Evolutionary conservation across 768 basidiomycete species (phyloP), one percentile per base, ranked within the genome.

Genomic region (Pholiota microspora): DNA sequence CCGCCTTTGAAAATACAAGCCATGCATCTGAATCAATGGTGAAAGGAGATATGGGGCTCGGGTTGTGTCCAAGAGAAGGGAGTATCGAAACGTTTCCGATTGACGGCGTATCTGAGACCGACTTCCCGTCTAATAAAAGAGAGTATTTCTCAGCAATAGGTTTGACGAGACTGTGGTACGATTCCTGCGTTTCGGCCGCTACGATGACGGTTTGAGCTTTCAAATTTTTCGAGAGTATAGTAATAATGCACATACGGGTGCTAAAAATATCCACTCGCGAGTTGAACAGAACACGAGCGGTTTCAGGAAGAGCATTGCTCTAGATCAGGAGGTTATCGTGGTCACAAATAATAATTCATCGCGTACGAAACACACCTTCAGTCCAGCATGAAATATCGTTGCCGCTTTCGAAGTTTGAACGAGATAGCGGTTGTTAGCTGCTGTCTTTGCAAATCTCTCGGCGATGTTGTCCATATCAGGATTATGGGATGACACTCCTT

Each of bases 401-500:
- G 68, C 60, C 7, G 65, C 68, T 51, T 69, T 69, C 0, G 66
- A 67, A 0, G 68, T 69, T 45, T 69, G 68, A 16, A 69, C 55
- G 7, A 69, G 64, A 55, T 67, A 69, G 12, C 63, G 60, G 55
- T 67, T 67, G 13, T 51, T 53, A 1, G 42, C 42, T 2, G 66
- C 63, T 6, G 55, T 64, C 24, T 61, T 29, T 2, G 68, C 66
- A 38, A 69, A 69, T 16, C 53, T 53, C 8, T 57, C 18, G 3
- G 68, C 68, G 5, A 65, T 60, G 1, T 51, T 46, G 13, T 56
- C 49, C 54, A 65, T 62, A 29, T 67, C 56, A 12, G 68, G 68
- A n/a, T 59, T 21, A 13, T 58, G 56, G 2, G 60, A 59, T 0
- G 50, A 56, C 13, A 64, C 46, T 1, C 65, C 64, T 9, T 62